Evolutionary conservation across 345 rosid genomes (phyloP), one percentile per base, ranked within the genome.

Genomic region (Bretschneidera sinensis): DNA sequence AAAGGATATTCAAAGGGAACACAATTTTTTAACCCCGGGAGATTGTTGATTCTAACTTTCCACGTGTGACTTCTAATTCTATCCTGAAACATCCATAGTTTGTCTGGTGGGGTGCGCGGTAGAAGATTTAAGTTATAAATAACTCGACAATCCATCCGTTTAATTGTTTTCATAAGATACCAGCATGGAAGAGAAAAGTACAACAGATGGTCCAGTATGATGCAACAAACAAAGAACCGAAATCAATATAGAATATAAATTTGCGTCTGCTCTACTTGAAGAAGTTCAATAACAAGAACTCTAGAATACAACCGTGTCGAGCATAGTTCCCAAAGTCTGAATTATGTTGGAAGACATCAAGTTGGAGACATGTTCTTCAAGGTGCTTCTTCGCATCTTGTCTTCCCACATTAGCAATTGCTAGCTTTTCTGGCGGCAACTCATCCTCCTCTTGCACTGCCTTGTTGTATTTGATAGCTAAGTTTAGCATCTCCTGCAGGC

Each of bases 311-410:
- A 94, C 97, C 6, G 97, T 94, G 76, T 91, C 99, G 0, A 94
- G 92, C 97, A 94, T 94, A 48, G 97, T 91, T 53, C 99, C 97
- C 64, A 94, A 69, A 48, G 99, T 94, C 75, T 94, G 99, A 24
- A 90, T 90, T 45, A 90, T 94, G 87, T 94, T 94, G 54, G 97
- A 84, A n/a, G 99, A 94, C 99, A 94, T 94, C 69, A 94, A 59
- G 78, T 94, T 85, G 21, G 99, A 84, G 57, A 90, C 91, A 47
- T 94, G 96, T 55, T 94, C 99, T 75, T 90, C 97, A 22, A 94
- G 88, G 75, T 94, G 97, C 81, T 94, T 94, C 80, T 94, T 94
- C 14, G 97, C 96, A 55, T 94, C 99, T 74, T 94, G 99, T 76
- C 97, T 84, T 68, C 99, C 99, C 34, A 91, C 97, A 51, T 94